Evolutionary conservation across 2,329 filamentous ascomycete genomes (phyloP), one percentile per base, ranked within the genome.

Genomic region (Arthrobotrys musiformis): DNA sequence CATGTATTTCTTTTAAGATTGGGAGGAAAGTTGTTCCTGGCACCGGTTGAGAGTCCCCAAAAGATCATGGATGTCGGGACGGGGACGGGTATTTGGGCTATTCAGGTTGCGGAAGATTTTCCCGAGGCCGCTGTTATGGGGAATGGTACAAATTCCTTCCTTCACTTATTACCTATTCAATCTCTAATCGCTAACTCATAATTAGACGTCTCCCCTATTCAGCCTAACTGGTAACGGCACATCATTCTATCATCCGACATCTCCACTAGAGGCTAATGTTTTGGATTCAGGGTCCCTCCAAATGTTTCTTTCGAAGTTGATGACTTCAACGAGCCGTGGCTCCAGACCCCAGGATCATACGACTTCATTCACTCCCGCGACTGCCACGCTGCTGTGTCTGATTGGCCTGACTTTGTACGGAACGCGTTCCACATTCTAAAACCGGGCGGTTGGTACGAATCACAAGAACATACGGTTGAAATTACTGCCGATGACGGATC

Each of bases 71-170:
- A 88, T 80, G 81, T 87, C 17, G 87, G 86, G 2, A 88, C 86
- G 0, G 86, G 86, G 13, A 87, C 85, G 2, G 86, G 86, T 6
- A 84, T 88, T 46, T 90, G 88, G 88, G 88, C 88, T 1, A 85
- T 88, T 70, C 82, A 82, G 33, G 78, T 81, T 60, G 79, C 80
- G 5, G 80, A 81, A 26, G 73, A 77, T 6, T 81, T 79, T 17
- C 79, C 80, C 1, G 60, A 67, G 7, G 69, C 80, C 5, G 66
- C 64, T 22, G 66, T 81, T n/a, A 78, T 80, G 37, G 78, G 74
- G 40, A 78, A 78, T 54, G 74, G 74, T 78, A 78, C 17, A 44
- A 11, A 33, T 1, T 15, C 9, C 2, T 35, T n/a, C 1, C n/a
- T 85, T 86, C 30, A 24, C n/a, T n/a, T n/a, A n/a, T n/a, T n/a